Evolutionary conservation across 2,329 filamentous ascomycete species (phyloP), one percentile per base, ranked within the genome.

Genomic region (Fusarium oligoseptatum): DNA sequence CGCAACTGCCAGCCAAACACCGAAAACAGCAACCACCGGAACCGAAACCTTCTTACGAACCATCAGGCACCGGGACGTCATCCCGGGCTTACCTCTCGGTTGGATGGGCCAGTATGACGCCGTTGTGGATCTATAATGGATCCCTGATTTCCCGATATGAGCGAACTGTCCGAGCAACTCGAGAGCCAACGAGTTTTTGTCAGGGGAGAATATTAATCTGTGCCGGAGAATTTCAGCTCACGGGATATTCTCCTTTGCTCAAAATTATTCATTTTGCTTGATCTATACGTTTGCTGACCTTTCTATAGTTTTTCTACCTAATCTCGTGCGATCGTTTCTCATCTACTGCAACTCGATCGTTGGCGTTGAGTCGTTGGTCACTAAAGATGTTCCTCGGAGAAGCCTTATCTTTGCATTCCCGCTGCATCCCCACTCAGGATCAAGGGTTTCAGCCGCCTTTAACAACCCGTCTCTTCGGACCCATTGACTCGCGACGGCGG

Each of bases 91-190:
- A 73, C 72, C 69, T 75, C 73, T 70, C 66, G 60, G 57, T 64
- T 75, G 43, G 56, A 69, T 75, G 72, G 72, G 66, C 66, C 69
- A 50, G 57, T 34, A 75, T 70, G 72, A 75, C 72, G 69, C 69
- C 27, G 72, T 29, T 75, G 72, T 75, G 72, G 72, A 73, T 72
- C 41, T 67, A 50, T 50, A 66, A 72, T 75, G 72, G 72, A 73
- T 61, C 72, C 66, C 45, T 67, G 72, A 60, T 55, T 48, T 52
- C 66, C 69, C 72, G 66, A 62, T 56, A 14, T 63, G 50, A n/a
- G 22, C 14, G 32, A 65, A 58, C 20, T 56, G 32, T 67, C 43
- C 58, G 27, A 73, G 50, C 69, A 70, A 67, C 60, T 58, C 41
- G 43, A 48, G 22, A 15, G 20, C 27, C 45, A 41, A 37, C 32